Evolutionary conservation across 192 early-diverging fungal genomes (phyloP).

Genomic region (Podila verticillata): DNA sequence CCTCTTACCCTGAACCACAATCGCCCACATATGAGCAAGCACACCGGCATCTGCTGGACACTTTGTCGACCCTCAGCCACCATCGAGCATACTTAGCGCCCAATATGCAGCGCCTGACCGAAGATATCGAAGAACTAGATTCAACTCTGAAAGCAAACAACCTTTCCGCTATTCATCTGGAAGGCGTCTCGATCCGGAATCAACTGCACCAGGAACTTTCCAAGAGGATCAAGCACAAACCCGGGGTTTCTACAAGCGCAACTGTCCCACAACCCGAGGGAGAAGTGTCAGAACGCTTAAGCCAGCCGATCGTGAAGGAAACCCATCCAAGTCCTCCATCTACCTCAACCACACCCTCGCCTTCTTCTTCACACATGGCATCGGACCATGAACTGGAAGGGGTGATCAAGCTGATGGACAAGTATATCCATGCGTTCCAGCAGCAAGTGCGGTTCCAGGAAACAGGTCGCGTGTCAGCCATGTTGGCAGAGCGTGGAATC

Average conservation of each 20-base stretch:
- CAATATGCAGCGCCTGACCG: slow-evolving; percentile 25
- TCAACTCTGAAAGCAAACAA: slow-evolving; percentile 6
- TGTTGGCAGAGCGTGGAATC: slow-evolving; percentile 32
- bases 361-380: background rate
- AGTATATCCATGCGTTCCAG: slow-evolving; percentile 32
- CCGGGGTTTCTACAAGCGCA: background rate
- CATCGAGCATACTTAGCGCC: slow-evolving; percentile 4
- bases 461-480: slow-evolving; percentile 13
- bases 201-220: slow-evolving; percentile 28
- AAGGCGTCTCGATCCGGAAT: slow-evolving; percentile 13
- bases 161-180: slow-evolving; percentile 26
- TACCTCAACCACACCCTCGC: too few relatives aligned
- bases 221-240: background rate
- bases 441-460: slow-evolving; percentile 49
- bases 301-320: too few relatives aligned
- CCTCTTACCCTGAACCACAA: slow-evolving; percentile 38
- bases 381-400: slow-evolving; percentile 12
- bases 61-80: background rate
- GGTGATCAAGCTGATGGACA: slow-evolving; percentile 15
- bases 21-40: slow-evolving; percentile 23
- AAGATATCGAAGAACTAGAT: slow-evolving; percentile 16
- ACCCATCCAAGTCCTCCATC: too few relatives aligned
- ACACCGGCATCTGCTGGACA: slow-evolving; percentile 3
- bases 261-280: background rate
- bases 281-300: background rate